Conservation (phyloP, 192 early-diverging fungal genomes). For the Coemansia pectinata region DNA sequence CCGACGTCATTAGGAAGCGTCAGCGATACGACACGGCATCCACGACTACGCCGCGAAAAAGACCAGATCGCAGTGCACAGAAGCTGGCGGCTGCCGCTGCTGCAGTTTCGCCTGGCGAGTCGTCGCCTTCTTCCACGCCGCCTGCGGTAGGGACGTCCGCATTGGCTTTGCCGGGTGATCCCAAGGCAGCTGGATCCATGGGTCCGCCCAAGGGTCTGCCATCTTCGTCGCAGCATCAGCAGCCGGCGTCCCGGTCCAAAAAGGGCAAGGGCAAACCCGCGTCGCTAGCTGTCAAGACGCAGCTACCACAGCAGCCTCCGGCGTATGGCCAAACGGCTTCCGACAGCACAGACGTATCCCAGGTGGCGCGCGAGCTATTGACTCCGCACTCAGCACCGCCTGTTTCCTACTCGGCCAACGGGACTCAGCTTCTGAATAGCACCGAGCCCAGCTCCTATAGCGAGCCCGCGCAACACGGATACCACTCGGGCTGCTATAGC, state of each 20-base stretch:
- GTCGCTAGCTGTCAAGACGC: neutral
- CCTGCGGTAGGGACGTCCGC: neutral
- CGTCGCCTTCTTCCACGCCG: conserved; percentile 11
- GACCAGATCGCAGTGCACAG: conserved; percentile 16
- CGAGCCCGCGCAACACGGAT: neutral
- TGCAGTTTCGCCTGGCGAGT: conserved; percentile 2
- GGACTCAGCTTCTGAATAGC: conserved; percentile 48
- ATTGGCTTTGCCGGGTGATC: conserved; percentile 3
- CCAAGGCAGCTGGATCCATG: conserved; percentile 7
- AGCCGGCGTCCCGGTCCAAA: neutral
- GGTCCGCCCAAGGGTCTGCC: neutral
- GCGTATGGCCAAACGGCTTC: neutral
- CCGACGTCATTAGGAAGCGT: conserved; percentile 94
- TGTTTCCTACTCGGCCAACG: conserved; percentile 50
- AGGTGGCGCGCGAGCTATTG: neutral
- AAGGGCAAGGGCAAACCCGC: conserved; percentile 10
- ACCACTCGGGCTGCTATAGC: neutral
- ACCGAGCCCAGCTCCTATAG: conserved; percentile 14
- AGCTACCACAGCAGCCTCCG: neutral
- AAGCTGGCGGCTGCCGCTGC: conserved; percentile 8
- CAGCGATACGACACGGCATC: conserved; percentile 64
- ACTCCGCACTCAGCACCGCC: conserved; percentile 41
- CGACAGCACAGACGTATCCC: neutral
- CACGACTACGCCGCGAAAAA: conserved; percentile 26
- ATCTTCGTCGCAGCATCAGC: neutral